Percentiles rank a stretch among this genome's conserved stretches.
These are phyloP conservation scores for Macadamia integrifolia DNA, from an alignment of 164 flowering plant species.

Conservation along the genomic window DNA sequence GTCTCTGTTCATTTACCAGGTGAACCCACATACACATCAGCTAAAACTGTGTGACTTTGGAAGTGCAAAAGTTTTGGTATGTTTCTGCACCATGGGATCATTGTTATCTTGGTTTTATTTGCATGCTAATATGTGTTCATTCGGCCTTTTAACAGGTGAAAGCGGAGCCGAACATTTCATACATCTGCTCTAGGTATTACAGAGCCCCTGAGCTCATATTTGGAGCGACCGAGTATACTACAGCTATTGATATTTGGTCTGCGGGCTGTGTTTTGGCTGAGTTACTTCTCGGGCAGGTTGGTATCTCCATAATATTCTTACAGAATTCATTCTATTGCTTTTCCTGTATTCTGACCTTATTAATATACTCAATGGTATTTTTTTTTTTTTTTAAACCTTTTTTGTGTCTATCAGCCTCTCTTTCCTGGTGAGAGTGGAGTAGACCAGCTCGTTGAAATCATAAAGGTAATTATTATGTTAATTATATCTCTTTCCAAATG, in stretches of 20 bases:
- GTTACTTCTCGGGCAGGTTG: conserved; percentile 51
- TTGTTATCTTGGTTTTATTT: background rate
- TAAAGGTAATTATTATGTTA: conserved; percentile 33
- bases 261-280: conserved; percentile 73
- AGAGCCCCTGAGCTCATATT: conserved; percentile 70
- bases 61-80: conserved; percentile 63
- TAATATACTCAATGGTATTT: conserved; percentile 1
- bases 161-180: conserved; percentile 62
- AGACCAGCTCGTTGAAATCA: conserved; percentile 52
- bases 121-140: background rate
- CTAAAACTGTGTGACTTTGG: conserved; percentile 62
- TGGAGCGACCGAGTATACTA: conserved; percentile 62
- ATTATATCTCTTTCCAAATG: background rate
- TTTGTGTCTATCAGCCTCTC: conserved; percentile 34
- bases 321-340: background rate
- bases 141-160: conserved; percentile 30
- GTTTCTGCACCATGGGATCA: conserved; percentile 5
- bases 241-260: conserved; percentile 75
- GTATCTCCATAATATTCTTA: background rate
- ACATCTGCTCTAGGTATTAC: conserved; percentile 62
- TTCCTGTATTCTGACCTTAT: background rate
- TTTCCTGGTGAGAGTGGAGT: conserved; percentile 75
- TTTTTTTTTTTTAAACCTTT: background rate
- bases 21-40: conserved; percentile 63
- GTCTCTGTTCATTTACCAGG: conserved; percentile 26